Base-by-base conservation (phyloP, 352 stramenopile genomes). In the Phytophthora palmivora region DNA sequence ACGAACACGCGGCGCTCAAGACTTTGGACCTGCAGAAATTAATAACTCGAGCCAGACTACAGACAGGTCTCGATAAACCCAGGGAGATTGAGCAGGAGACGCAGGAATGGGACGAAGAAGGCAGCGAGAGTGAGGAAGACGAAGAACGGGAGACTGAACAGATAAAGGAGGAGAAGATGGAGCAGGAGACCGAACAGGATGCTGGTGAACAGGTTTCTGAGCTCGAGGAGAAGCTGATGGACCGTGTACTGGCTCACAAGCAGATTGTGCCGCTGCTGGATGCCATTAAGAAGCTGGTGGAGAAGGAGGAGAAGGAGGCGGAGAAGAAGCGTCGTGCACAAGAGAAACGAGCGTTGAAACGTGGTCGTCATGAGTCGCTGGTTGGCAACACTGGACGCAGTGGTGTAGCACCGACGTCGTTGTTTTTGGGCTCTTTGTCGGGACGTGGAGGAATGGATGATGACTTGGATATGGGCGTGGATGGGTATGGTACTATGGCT, bases 371-470 rank as follows among this genome's bases (percentile, higher is more conserved):
- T 28, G 78, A 87, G 45, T 72, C 69, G 24, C 58, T 93, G 30
- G 74, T 93, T n/a, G 84, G 80, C 28, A 83, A 83, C 7, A 74
- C 66, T n/a, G 60, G 66, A 51, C 82, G 84, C 28, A 91, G 80
- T 39, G 67, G 72, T 8, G 64, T 74, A 8, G 63, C 66, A 9
- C 82, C 84, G 2, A 87, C 53, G 4, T 95, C 87, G 10, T 68
- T 93, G 33, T 95, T 95, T 45, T 74, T 95, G 18, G 81, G 82
- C 5, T 91, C 84, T 48, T 72, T 95, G 42, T 92, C 86, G 5
- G 78, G 83, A 36, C 49, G 72, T 39, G 71, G 68, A 18, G 67
- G 42, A 16, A 45, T 70, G 8, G 61, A 85, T 14, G 73, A 72
- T 16, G 66, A 76, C 8, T 34, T 58, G 2, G 58, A 57, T 8